Evolutionary conservation across 2,329 filamentous ascomycete species (phyloP).

Genomic region (Grosmannia huntii): DNA sequence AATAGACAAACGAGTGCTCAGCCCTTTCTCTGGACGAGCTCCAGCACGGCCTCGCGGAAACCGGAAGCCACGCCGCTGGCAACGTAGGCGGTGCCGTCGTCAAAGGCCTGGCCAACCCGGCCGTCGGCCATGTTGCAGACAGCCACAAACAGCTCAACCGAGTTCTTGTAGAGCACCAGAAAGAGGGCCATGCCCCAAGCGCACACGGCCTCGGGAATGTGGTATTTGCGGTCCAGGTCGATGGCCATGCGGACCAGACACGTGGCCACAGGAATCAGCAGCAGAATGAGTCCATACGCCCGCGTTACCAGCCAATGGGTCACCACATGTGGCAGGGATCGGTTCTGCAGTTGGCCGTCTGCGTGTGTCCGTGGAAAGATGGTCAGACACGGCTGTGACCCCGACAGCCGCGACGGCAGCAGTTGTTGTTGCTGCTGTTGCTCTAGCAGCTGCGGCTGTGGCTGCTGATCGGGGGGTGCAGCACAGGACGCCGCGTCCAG

Average conservation of each 20-base stretch:
- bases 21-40: conserved; percentile 8
- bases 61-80: conserved; percentile 15
- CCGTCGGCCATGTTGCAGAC: conserved; percentile 11
- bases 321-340: conserved; percentile 8
- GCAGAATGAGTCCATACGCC: conserved; percentile 6
- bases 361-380: not conserved
- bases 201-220: conserved; percentile 10
- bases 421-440: not conserved
- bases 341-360: not conserved
- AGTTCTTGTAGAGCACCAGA: conserved; percentile 4
- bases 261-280: conserved; percentile 7
- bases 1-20: not conserved
- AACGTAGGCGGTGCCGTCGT: conserved; percentile 13
- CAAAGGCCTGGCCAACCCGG: conserved; percentile 10
- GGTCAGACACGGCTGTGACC: not conserved
- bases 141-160: conserved; percentile 7
- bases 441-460: conserved; percentile 7
- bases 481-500: not conserved
- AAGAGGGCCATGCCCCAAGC: conserved; percentile 4
- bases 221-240: conserved; percentile 12
- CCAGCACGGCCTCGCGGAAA: conserved; percentile 14
- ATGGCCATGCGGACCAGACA: conserved; percentile 4
- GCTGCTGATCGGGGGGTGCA: not conserved
- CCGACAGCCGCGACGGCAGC: no score
- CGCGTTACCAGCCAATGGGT: conserved; percentile 12